phyloP scores from a whole-genome alignment of 2,329 filamentous ascomycete species.

The Colletotrichum sublineola region DNA sequence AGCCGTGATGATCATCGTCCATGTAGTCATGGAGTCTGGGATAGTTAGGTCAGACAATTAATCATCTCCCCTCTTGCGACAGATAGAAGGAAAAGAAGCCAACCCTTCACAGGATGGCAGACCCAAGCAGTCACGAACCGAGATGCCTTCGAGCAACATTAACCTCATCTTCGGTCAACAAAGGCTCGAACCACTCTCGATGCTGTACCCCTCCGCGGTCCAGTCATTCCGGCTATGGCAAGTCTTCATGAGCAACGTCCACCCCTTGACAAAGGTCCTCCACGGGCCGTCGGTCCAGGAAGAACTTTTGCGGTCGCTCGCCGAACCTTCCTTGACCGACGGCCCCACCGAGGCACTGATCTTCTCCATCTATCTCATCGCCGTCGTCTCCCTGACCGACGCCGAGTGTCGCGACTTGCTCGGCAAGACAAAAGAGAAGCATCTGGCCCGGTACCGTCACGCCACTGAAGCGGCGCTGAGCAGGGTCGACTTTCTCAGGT shows the following conservation, averaged over 20 bases:
- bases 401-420: conserved; percentile 67
- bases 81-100: neutral
- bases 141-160: neutral
- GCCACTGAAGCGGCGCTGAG: conserved; percentile 64
- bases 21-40: neutral
- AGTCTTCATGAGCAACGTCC: conserved; percentile 78
- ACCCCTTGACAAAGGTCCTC: conserved; percentile 78
- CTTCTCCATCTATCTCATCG: conserved; percentile 72
- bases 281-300: conserved; percentile 77
- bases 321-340: neutral
- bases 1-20: neutral
- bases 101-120: neutral
- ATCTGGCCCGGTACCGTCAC: conserved; percentile 63
- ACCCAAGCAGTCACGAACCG: neutral
- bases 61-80: neutral
- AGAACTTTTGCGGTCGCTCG: conserved; percentile 5
- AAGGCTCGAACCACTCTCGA: conserved; percentile 43
- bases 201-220: conserved; percentile 22
- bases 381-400: conserved; percentile 69
- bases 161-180: conserved; percentile 13
- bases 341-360: conserved; percentile 70
- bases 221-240: conserved; percentile 75
- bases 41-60: neutral
- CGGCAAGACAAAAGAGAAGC: conserved; percentile 62
- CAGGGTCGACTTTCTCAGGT: conserved; percentile 69